These are phyloP conservation scores for Rhododendron molle DNA, from an alignment of 148 eudicot species.

Conservation along the genomic window DNA sequence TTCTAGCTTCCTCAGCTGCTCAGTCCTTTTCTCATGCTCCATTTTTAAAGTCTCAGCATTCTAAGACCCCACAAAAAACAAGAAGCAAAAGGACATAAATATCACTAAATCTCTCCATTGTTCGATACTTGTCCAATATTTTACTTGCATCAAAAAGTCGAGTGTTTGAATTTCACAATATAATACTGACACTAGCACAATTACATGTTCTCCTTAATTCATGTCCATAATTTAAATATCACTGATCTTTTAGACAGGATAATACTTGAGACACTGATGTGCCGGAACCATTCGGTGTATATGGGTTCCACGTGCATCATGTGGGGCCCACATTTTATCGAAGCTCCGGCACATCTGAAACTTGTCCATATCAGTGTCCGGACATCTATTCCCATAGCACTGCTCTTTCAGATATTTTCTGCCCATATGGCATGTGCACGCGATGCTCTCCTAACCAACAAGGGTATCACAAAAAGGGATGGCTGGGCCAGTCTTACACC, in stretches of 20 bases:
- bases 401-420: neutral
- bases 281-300: neutral
- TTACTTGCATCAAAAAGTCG: neutral
- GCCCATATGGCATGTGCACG: neutral
- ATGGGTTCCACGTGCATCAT: neutral
- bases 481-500: neutral
- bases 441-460: neutral
- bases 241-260: neutral
- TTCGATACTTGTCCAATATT: neutral
- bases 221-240: neutral
- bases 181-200: neutral
- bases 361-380: neutral
- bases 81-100: neutral
- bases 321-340: neutral
- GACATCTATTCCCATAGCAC: neutral
- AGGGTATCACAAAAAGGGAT: neutral
- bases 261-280: neutral
- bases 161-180: neutral
- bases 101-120: neutral
- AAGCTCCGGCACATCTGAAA: neutral
- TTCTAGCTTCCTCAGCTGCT: conserved; percentile 71
- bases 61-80: conserved; percentile 28
- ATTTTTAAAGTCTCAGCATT: conserved; percentile 67
- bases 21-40: conserved; percentile 80
- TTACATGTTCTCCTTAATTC: neutral